These are phyloP conservation scores for Pseudogymnoascus sp. DNA, from an alignment of 2,329 filamentous ascomycete species.

Conservation along the genomic window DNA sequence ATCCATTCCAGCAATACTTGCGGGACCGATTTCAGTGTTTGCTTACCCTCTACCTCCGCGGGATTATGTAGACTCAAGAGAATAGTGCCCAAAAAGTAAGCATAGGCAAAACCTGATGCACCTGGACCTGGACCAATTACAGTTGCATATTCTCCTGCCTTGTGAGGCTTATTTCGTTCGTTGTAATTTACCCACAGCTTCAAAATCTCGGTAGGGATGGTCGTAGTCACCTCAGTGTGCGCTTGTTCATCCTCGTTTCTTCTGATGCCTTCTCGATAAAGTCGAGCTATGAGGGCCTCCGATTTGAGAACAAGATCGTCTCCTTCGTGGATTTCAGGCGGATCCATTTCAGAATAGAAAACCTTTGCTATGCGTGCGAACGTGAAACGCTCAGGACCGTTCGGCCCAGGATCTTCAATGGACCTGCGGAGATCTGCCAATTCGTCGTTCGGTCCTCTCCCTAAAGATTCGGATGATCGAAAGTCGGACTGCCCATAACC, in stretches of 20 bases:
- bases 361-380: conserved; percentile 67
- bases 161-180: conserved; percentile 37
- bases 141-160: conserved; percentile 46
- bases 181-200: conserved; percentile 48
- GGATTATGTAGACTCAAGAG: conserved; percentile 74
- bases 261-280: conserved; percentile 57
- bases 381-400: conserved; percentile 36
- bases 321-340: conserved; percentile 58
- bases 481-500: not conserved
- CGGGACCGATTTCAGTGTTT: conserved; percentile 50
- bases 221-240: conserved; percentile 49
- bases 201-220: conserved; percentile 43
- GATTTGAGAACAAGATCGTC: conserved; percentile 66
- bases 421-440: not conserved
- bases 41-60: conserved; percentile 12
- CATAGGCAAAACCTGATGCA: conserved; percentile 61
- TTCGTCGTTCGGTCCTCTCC: not conserved
- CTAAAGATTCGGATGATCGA: not conserved
- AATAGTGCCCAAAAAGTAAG: conserved; percentile 68
- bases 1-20: conserved; percentile 80
- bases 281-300: conserved; percentile 58
- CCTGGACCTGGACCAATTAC: conserved; percentile 58
- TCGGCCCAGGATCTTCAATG: not conserved
- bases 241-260: conserved; percentile 47
- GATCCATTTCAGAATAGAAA: conserved; percentile 50